phyloP scores from a whole-genome alignment of 129 eudicot species.

The Flaveria brownii region DNA sequence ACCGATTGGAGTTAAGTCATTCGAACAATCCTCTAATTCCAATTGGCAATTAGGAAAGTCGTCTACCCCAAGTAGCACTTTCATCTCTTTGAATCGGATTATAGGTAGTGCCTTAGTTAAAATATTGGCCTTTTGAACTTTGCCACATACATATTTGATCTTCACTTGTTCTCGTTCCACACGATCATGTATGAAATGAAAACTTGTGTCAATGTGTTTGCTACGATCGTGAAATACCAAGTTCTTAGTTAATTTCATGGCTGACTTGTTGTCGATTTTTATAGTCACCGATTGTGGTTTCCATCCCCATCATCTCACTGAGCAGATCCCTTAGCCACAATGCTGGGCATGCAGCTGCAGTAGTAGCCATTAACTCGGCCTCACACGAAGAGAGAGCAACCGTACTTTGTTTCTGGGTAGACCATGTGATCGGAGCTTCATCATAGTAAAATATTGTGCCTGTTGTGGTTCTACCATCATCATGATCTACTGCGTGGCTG shows the following conservation, averaged over 20 bases:
- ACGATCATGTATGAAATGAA: background rate
- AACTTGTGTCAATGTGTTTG: background rate
- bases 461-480: background rate
- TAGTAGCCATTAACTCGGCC: background rate
- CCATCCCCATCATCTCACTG: background rate
- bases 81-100: too few relatives aligned
- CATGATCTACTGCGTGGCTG: background rate
- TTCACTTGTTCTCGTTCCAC: background rate
- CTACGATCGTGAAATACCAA: background rate
- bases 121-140: background rate
- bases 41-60: too few relatives aligned
- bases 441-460: background rate
- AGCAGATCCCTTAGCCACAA: background rate
- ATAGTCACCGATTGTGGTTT: background rate
- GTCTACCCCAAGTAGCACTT: too few relatives aligned
- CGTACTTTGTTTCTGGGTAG: background rate
- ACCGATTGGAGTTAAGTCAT: too few relatives aligned
- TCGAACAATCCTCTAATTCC: too few relatives aligned
- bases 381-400: background rate
- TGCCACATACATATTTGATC: background rate
- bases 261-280: background rate
- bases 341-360: background rate
- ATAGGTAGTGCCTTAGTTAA: background rate
- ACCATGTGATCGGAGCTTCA: background rate
- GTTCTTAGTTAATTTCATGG: background rate